Evolutionary conservation across 768 basidiomycete species (phyloP), one percentile per base, ranked within the genome.

Genomic region (Lactarius indigo): DNA sequence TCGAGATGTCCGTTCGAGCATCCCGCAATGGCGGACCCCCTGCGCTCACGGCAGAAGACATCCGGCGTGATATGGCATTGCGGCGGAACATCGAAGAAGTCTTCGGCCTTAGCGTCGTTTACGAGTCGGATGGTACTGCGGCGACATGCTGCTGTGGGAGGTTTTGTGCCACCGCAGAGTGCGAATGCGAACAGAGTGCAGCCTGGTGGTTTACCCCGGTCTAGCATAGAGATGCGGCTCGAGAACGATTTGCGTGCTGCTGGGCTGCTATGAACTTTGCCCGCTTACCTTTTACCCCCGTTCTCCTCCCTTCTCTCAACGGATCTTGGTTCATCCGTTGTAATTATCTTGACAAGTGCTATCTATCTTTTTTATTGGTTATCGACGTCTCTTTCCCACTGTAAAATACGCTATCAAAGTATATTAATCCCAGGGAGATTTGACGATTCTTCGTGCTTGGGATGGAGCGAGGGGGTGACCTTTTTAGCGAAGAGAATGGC

Each of bases 1-100:
- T 91, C 90, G 92, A 94, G 74, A 75, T 79, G 56, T 87, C 87
- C 10, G 82, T 94, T 62, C 85, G 88, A 33, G 76, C 81, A 73
- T 69, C 79, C 37, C 61, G 57, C 59, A 9, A 50, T 0, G 10
- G 23, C 0, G 17, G 23, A 4, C 50, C 37, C 5, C 4, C 64
- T 13, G 7, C 50, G 15, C 20, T 62, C 37, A 50, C 68, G 2
- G 20, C 65, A 1, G 68, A 69, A 17, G 65, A 69, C 50, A 28
- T 63, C 7, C 61, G 64, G 60, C 68, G 60, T 12, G 57, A 69
- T 3, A 15, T 55, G 9, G 50, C 47, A 8, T 33, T 69, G 39
- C 65, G 68, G 17, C 65, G 65, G 33, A 67, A 69, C 31, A 57
- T 71, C 23, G 65, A 66, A 37, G 70, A 66, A 1, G 47, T 66